A percentile compares a stretch with the other conserved stretches of the same genome.
Evolutionary conservation across 305 asterid genomes (phyloP).

Genomic region (Solanum hybrid): DNA sequence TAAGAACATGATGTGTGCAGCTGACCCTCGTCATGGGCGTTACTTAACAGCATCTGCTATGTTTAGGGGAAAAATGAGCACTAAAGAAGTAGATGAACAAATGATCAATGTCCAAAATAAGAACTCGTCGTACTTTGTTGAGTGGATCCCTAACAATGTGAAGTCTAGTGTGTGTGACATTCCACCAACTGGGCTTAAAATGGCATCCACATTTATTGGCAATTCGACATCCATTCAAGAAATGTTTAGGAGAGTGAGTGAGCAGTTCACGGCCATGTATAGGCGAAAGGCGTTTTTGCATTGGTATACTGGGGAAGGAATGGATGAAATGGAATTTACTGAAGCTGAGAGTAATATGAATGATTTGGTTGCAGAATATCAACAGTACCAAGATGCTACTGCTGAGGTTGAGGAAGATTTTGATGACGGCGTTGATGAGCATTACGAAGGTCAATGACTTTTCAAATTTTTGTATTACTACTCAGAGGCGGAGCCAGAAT

Average conservation of each 20-base stretch:
- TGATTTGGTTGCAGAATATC: slow-evolving; percentile 14
- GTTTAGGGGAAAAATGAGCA: slow-evolving; percentile 16
- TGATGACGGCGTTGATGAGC: not conserved
- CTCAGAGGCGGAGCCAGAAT: too few relatives aligned
- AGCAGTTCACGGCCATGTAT: slow-evolving; percentile 16
- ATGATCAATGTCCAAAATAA: slow-evolving; percentile 19
- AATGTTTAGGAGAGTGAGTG: slow-evolving; percentile 18
- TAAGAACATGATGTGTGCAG: slow-evolving; percentile 17
- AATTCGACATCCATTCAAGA: slow-evolving; percentile 13
- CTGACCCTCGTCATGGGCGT: slow-evolving; percentile 13
- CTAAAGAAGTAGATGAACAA: slow-evolving; percentile 15
- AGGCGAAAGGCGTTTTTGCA: slow-evolving; percentile 16
- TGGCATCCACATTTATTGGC: slow-evolving; percentile 13
- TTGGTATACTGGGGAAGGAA: slow-evolving; percentile 18
- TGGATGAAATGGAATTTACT: slow-evolving; percentile 19
- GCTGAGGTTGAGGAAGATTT: slow-evolving; percentile 8
- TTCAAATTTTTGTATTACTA: not conserved
- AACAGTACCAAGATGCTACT: slow-evolving; percentile 17
- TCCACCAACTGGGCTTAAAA: slow-evolving; percentile 9
- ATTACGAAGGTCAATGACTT: not conserved
- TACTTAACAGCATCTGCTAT: slow-evolving; percentile 16
- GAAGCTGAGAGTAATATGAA: slow-evolving; percentile 21
- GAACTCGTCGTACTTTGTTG: slow-evolving; percentile 17
- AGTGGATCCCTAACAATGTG: slow-evolving; percentile 18
- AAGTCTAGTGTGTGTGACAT: slow-evolving; percentile 17